A percentile compares a stretch with the other conserved stretches of the same genome.
These are phyloP conservation scores for Phellopilus nigrolimitatus DNA, from an alignment of 1,284 basidiomycete species.

Conservation along the genomic window DNA sequence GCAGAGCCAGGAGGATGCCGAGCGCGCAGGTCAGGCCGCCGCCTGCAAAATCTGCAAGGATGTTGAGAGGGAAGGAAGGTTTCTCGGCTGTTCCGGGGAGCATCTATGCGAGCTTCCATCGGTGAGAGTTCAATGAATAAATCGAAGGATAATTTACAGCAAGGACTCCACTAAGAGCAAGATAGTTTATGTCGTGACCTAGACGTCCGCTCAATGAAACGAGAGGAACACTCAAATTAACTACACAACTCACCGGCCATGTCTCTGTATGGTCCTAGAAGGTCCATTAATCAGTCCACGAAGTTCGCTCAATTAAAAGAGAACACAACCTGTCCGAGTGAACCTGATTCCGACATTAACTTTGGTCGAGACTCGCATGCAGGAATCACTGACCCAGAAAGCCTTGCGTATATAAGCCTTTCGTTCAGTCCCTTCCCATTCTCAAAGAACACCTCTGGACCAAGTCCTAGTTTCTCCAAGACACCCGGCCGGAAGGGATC, in stretches of 20 bases:
- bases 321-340: conserved; percentile 45
- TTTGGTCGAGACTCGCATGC: neutral
- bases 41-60: conserved; percentile 80
- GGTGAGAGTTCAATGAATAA: conserved; percentile 1
- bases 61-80: conserved; percentile 70
- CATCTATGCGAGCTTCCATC: conserved; percentile 39
- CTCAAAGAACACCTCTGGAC: conserved; percentile 69
- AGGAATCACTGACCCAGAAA: conserved; percentile 46
- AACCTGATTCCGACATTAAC: conserved; percentile 40
- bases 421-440: conserved; percentile 47
- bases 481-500: conserved; percentile 84
- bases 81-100: conserved; percentile 60
- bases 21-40: conserved; percentile 71
- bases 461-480: conserved; percentile 72
- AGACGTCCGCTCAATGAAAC: conserved; percentile 13
- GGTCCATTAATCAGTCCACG: neutral
- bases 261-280: conserved; percentile 53
- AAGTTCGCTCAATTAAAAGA: neutral
- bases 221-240: neutral
- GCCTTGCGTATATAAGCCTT: conserved; percentile 58
- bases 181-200: conserved; percentile 85
- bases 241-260: conserved; percentile 54
- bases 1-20: conserved; percentile 72
- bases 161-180: conserved; percentile 76
- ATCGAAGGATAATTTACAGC: conserved; percentile 42